phyloP scores from a whole-genome alignment of 306 rosid species.

The Prunus mongolica region DNA sequence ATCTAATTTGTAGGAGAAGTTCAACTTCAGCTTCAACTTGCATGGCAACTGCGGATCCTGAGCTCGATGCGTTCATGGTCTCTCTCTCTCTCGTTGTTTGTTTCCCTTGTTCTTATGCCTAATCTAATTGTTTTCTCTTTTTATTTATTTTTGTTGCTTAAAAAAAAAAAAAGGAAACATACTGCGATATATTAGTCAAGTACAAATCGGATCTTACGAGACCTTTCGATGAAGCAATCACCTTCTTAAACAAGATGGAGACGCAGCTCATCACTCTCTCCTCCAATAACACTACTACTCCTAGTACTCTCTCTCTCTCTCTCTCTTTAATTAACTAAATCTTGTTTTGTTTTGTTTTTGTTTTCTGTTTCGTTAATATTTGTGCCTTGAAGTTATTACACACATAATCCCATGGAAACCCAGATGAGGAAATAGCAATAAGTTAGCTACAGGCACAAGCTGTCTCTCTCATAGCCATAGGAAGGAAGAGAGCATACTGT shows the following conservation, averaged over 20 bases:
- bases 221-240: constrained; percentile 63
- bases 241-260: constrained; percentile 61
- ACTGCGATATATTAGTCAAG: constrained; percentile 48
- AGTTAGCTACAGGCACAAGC: too few relatives aligned
- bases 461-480: too few relatives aligned
- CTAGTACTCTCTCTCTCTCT: constrained; percentile 27
- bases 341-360: not conserved
- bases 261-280: constrained; percentile 55
- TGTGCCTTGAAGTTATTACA: too few relatives aligned
- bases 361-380: not conserved
- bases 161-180: constrained; percentile 40
- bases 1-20: constrained; percentile 19
- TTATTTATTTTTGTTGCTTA: not conserved
- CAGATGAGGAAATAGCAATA: too few relatives aligned
- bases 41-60: constrained; percentile 54
- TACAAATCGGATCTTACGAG: constrained; percentile 57
- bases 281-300: constrained; percentile 15
- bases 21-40: constrained; percentile 24
- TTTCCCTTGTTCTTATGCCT: not conserved
- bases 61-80: constrained; percentile 79
- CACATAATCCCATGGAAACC: too few relatives aligned
- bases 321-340: not conserved
- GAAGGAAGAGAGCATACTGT: too few relatives aligned
- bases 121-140: not conserved
- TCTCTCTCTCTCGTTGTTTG: not conserved